Evolutionary conservation across 345 rosid species (phyloP), one percentile per base, ranked within the genome.

Genomic region (Conringia planisiliqua): DNA sequence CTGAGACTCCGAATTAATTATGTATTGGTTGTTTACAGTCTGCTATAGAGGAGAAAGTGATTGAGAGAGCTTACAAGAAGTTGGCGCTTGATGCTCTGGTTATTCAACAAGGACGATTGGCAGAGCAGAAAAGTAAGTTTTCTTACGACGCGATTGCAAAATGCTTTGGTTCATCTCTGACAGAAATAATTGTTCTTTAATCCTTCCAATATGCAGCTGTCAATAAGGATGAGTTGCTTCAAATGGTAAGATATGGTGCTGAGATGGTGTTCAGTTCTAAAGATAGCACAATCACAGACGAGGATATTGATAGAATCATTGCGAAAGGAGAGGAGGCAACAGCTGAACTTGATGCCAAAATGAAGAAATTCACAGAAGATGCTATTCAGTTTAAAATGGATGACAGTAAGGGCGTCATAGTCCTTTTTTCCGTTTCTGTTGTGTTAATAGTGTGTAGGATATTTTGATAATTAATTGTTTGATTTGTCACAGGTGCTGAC

Each of bases 261-360:
- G 99, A 95, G 81, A 95, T 92, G 99, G 98, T 95, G 77, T 95
- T 95, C 86, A 95, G 99, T 84, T 95, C 97, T 65, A 95, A 95
- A 86, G 99, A 95, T 70, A 92, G 96, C 85, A 92, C 98, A 30
- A 92, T 96, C 59, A 96, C 99, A 13, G 97, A 96, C 72, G 99
- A 96, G 85, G 98, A 96, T 66, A 90, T 96, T 71, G 99, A 96
- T 80, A 92, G 99, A 86, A 96, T 96, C 80, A 89, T 96, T 78
- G 99, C 99, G 36, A 96, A 96, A 87, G 99, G 99, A 84, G 98
- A 90, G 77, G 98, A 93, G 75, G 90, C 96, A 3, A 92, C 99
- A 1, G 98, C 97, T 79, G 99, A 92, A 75, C 98, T 96, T 68
- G 98, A 96, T 89, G 97, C 99, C 42, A 96, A 96, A 84, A 92